A percentile compares a stretch with the other conserved stretches of the same genome.
These are phyloP conservation scores for Podila epicladia DNA, from an alignment of 192 early-diverging fungal species.

Conservation along the genomic window DNA sequence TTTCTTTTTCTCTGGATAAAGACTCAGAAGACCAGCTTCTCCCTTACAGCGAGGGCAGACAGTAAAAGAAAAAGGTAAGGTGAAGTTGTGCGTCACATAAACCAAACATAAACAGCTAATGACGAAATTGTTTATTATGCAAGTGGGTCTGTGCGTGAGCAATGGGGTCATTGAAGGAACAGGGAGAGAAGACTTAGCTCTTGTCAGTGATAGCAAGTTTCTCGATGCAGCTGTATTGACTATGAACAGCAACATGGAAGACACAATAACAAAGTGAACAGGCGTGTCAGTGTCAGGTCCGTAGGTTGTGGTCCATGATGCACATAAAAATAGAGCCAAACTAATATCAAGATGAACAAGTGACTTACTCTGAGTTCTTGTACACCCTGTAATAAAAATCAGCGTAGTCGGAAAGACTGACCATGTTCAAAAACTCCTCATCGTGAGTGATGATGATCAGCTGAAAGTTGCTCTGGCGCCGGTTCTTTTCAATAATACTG, in stretches of 20 bases:
- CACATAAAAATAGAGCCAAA: not conserved
- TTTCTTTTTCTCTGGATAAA: too few species aligned
- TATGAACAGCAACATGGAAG: not conserved
- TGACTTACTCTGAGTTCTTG: conserved; percentile 75
- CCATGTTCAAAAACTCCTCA: conserved; percentile 89
- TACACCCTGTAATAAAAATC: conserved; percentile 91
- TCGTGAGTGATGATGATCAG: conserved; percentile 98
- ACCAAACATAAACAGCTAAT: not conserved
- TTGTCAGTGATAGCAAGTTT: not conserved
- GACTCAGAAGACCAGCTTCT: too few species aligned
- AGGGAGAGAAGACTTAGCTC: not conserved
- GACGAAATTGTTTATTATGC: not conserved
- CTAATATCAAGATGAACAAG: not conserved
- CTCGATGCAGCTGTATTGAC: not conserved
- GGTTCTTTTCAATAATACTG: conserved; percentile 83
- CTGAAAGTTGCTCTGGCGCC: conserved; percentile 92
- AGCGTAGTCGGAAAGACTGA: conserved; percentile 82
- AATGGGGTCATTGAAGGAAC: not conserved
- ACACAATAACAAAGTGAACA: not conserved
- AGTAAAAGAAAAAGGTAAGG: not conserved
- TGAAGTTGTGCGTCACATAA: too few species aligned
- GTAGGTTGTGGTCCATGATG: not conserved
- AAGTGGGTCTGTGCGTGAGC: not conserved
- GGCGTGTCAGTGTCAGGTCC: not conserved
- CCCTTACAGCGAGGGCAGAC: too few species aligned